phyloP scores from a whole-genome alignment of 1,284 basidiomycete genomes.

The Ustilago sp. region DNA sequence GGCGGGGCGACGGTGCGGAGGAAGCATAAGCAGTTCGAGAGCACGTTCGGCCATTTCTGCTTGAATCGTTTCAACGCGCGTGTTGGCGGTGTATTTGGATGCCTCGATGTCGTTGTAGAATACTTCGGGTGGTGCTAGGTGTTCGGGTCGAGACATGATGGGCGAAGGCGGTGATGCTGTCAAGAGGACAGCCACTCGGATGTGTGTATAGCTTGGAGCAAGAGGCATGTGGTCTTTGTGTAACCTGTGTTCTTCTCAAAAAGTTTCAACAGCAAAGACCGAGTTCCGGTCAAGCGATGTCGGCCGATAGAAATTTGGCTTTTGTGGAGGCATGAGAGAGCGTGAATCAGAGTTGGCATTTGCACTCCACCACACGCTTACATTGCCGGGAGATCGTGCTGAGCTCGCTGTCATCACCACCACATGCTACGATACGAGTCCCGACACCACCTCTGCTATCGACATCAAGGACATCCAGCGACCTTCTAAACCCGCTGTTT shows the following conservation, averaged over 20 bases:
- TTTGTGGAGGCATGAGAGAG: conserved; percentile 42
- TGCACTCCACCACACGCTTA: conserved; percentile 32
- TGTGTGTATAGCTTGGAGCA: neutral
- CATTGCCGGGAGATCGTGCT: conserved; percentile 12
- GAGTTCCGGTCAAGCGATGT: conserved; percentile 13
- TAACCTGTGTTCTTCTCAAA: conserved; percentile 36
- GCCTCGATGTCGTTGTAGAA: conserved; percentile 97
- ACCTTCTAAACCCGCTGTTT: too few species aligned
- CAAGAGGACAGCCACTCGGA: neutral
- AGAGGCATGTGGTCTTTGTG: neutral
- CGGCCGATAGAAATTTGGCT: conserved; percentile 7
- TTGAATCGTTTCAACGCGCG: conserved; percentile 96
- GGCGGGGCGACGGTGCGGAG: conserved; percentile 69
- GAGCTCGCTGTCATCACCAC: neutral
- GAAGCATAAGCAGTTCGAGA: conserved; percentile 87
- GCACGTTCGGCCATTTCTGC: conserved; percentile 98
- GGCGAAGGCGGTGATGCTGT: neutral
- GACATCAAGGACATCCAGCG: too few species aligned
- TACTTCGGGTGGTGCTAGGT: conserved; percentile 94
- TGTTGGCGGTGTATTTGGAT: conserved; percentile 86
- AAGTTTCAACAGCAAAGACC: conserved; percentile 24
- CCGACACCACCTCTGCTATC: too few species aligned
- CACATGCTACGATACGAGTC: too few species aligned
- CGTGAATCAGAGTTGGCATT: neutral
- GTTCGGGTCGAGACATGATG: conserved; percentile 91